Base-by-base conservation (phyloP, 2,329 filamentous ascomycete genomes). In the Fusarium sp. region DNA sequence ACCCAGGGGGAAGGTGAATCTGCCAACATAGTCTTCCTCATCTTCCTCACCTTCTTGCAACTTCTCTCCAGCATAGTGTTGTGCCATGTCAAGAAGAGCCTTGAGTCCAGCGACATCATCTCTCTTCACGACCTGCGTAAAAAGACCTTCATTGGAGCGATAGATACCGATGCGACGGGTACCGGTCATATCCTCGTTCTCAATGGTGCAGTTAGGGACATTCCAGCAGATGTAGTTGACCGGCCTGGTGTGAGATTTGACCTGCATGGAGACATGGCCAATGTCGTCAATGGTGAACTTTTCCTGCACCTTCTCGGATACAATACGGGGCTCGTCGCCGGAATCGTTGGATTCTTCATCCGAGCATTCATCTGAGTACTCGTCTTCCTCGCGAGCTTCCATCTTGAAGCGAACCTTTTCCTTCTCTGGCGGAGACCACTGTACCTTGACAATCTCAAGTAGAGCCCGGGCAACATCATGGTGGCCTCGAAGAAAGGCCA, bases 211-310 rank as follows among this genome's bases (percentile, higher is more conserved):
- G 1, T 81, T 81, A 9, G 81, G 77, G 18, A 82, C 85, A 2
- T 2, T 2, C 80, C 82, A 85, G 6, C 79, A 74, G 6, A 95
- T 80, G 66, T 93, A 80, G 0, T 81, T 72, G 2, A 88, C 78
- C 2, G 94, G 92, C 39, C 86, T 87, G 10, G 88, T 82, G 18
- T 85, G 83, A 66, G 92, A 93, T 79, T 93, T 91, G 68, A 95
- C 92, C 65, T 92, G 87, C 78, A 89, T 91, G 0, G 89, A 90
- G 5, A 93, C 86, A 73, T 94, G 89, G 0, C 93, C 93, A 67
- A 97, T 87, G 75, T 94, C 91, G 18, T 97, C 93, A 62, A 96
- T 88, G 0, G 94, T 97, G 80, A 93, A 94, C 39, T 88, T 86
- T 14, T 92, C 89, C 74, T 92, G 89, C 32, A 94, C 83, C 45